Evolutionary conservation across 208 protist genomes (phyloP).

Genomic region (Lotmaria passim): DNA sequence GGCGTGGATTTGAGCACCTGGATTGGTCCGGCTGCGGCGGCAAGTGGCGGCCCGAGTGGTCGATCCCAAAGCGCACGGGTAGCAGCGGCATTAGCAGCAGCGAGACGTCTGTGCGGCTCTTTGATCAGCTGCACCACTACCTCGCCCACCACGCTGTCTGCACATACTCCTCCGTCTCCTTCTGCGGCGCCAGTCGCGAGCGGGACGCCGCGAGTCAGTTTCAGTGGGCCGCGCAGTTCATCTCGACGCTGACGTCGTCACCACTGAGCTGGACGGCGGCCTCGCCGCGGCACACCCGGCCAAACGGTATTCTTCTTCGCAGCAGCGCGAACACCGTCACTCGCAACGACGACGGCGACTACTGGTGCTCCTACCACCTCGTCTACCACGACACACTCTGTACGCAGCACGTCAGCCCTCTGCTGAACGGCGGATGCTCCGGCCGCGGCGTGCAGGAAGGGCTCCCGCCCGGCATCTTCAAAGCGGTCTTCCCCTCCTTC

Average conservation of each 20-base stretch:
- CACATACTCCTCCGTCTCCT: slow-evolving; percentile 69
- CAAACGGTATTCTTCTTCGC: slow-evolving; percentile 45
- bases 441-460: slow-evolving; percentile 52
- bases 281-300: slow-evolving; percentile 71
- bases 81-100: neutral
- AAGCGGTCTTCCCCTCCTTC: slow-evolving; percentile 54
- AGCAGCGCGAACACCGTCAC: neutral
- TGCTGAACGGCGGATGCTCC: slow-evolving; percentile 67
- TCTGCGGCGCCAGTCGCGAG: slow-evolving; percentile 50
- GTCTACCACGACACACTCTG: slow-evolving; percentile 81
- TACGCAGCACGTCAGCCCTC: slow-evolving; percentile 74
- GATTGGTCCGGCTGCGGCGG: slow-evolving; percentile 85
- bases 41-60: slow-evolving; percentile 77
- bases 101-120: slow-evolving; percentile 27
- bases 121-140: slow-evolving; percentile 36
- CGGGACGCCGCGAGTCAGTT: slow-evolving; percentile 37
- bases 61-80: slow-evolving; percentile 25
- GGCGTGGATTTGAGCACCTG: slow-evolving; percentile 55
- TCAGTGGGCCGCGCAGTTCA: slow-evolving; percentile 82
- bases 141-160: slow-evolving; percentile 80
- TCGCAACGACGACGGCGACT: neutral
- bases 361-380: slow-evolving; percentile 83
- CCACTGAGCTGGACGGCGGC: slow-evolving; percentile 72
- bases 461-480: slow-evolving; percentile 70
- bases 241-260: slow-evolving; percentile 81